A percentile compares a stretch with the other conserved stretches of the same genome.
phyloP scores from a whole-genome alignment of 2,329 filamentous ascomycete species.

The Xylaria sp. region DNA sequence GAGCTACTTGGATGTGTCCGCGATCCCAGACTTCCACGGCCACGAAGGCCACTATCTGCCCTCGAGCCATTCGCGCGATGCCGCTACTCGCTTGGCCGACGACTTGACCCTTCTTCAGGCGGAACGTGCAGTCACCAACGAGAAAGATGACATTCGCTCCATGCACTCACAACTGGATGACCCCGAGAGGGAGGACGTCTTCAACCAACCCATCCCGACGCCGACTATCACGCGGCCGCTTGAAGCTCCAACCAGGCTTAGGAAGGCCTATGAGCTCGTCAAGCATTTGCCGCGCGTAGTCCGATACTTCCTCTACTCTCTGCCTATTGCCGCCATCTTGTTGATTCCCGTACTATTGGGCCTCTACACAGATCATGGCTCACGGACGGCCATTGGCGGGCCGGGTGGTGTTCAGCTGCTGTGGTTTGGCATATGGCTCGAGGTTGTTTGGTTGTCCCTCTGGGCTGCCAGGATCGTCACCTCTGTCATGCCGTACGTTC shows the following conservation, averaged over 20 bases:
- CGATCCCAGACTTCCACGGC: conserved; percentile 12
- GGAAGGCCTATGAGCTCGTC: conserved; percentile 56
- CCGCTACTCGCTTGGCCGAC: conserved; percentile 29
- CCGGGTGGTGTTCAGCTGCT: conserved; percentile 71
- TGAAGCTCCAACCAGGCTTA: conserved; percentile 55
- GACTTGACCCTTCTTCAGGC: conserved; percentile 31
- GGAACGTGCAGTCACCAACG: conserved; percentile 29
- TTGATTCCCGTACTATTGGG: conserved; percentile 65
- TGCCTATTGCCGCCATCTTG: conserved; percentile 58
- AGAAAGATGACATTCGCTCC: conserved; percentile 22
- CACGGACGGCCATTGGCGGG: conserved; percentile 50
- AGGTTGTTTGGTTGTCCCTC: conserved; percentile 85
- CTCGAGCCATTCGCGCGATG: conserved; percentile 25
- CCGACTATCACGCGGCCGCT: conserved; percentile 37
- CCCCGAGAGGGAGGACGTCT: conserved; percentile 28
- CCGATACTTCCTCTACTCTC: conserved; percentile 67
- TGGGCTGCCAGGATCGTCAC: conserved; percentile 65
- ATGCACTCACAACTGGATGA: conserved; percentile 24
- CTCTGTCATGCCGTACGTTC: conserved; percentile 43
- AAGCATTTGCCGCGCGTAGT: conserved; percentile 54
- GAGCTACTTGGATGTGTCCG: conserved; percentile 22
- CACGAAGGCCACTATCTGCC: conserved; percentile 22
- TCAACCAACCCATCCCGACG: conserved; percentile 27
- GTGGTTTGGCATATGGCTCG: conserved; percentile 95
- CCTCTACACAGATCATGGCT: conserved; percentile 44